A percentile compares a stretch with the other conserved stretches of the same genome.
Conservation (phyloP, 2,329 filamentous ascomycete species). For the Neonectria coccinea region DNA sequence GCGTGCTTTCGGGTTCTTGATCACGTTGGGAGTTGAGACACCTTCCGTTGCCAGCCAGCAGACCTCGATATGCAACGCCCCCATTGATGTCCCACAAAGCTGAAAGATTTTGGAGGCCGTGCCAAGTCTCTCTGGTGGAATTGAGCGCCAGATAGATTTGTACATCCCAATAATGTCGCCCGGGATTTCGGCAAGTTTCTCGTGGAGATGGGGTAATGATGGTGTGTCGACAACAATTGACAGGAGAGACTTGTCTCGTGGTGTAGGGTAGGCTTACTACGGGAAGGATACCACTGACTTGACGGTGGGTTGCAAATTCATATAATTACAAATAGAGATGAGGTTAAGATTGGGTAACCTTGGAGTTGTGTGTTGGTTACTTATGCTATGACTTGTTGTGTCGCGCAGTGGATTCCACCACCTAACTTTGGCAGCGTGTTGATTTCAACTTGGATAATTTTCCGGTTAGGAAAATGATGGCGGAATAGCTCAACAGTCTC, state of each 20-base stretch:
- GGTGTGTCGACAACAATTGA: not conserved
- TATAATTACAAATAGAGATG: no score
- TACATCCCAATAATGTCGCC: not conserved
- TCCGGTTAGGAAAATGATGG: slow-evolving; percentile 26
- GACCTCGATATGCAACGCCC: no score
- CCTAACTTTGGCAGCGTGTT: slow-evolving; percentile 15
- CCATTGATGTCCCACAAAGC: not conserved
- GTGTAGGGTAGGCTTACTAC: not conserved
- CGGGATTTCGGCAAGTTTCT: not conserved
- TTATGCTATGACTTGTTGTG: slow-evolving; percentile 22
- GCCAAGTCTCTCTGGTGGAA: not conserved
- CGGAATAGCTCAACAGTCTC: slow-evolving; percentile 35
- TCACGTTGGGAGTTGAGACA: not conserved
- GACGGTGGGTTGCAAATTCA: no score
- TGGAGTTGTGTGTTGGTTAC: no score
- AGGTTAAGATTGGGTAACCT: not conserved
- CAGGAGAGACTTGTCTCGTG: not conserved
- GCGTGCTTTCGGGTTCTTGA: not conserved
- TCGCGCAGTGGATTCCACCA: slow-evolving; percentile 28
- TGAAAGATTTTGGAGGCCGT: not conserved
- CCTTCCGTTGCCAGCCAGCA: not conserved
- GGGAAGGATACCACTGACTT: not conserved
- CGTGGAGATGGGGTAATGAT: not conserved
- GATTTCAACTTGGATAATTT: slow-evolving; percentile 31
- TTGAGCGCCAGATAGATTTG: not conserved